Percentiles rank a stretch among this genome's conserved stretches.
Evolutionary conservation across 2,329 filamentous ascomycete species (phyloP).

Genomic region (Neonectria magnoliae): DNA sequence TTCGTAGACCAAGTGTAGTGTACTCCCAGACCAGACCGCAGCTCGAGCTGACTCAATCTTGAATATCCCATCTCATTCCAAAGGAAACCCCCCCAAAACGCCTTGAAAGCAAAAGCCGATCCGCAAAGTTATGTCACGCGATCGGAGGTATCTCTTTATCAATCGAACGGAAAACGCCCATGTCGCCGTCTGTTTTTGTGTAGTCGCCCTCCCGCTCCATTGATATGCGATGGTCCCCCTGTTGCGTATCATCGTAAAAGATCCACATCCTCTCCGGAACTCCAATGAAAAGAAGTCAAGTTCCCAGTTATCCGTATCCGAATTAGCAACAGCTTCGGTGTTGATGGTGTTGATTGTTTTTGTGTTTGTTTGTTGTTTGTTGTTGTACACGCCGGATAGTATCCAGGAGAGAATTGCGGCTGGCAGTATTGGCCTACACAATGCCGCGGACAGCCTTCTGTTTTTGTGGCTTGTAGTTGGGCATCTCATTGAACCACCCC

Average conservation of each 20-base stretch:
- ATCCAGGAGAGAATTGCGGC: slow-evolving; percentile 10
- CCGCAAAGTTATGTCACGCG: slow-evolving; percentile 33
- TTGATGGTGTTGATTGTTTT: slow-evolving; percentile 4
- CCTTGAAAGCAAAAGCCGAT: slow-evolving; percentile 30
- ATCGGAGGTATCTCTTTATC: slow-evolving; percentile 43
- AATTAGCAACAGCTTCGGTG: slow-evolving; percentile 19
- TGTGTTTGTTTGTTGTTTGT: slow-evolving; percentile 2
- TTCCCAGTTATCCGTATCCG: slow-evolving; percentile 8
- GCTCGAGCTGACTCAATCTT: slow-evolving; percentile 27
- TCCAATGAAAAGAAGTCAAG: slow-evolving; percentile 28
- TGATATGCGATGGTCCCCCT: slow-evolving; percentile 40
- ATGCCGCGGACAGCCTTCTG: slow-evolving; percentile 57
- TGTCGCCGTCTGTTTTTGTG: slow-evolving; percentile 33
- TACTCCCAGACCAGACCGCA: slow-evolving; percentile 34
- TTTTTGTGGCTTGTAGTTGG: slow-evolving; percentile 80
- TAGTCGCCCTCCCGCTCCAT: slow-evolving; percentile 42
- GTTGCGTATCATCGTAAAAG: slow-evolving; percentile 37
- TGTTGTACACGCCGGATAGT: slow-evolving; percentile 38
- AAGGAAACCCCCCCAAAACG: slow-evolving; percentile 16
- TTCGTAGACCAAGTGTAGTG: slow-evolving; percentile 16
- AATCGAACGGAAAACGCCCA: slow-evolving; percentile 45
- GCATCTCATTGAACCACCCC: slow-evolving; percentile 85
- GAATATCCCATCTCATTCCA: slow-evolving; percentile 15
- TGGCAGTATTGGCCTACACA: slow-evolving; percentile 34
- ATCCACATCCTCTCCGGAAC: slow-evolving; percentile 34